Conservation (phyloP, 805 yeast species). For the Blastobotrys parvus region DNA sequence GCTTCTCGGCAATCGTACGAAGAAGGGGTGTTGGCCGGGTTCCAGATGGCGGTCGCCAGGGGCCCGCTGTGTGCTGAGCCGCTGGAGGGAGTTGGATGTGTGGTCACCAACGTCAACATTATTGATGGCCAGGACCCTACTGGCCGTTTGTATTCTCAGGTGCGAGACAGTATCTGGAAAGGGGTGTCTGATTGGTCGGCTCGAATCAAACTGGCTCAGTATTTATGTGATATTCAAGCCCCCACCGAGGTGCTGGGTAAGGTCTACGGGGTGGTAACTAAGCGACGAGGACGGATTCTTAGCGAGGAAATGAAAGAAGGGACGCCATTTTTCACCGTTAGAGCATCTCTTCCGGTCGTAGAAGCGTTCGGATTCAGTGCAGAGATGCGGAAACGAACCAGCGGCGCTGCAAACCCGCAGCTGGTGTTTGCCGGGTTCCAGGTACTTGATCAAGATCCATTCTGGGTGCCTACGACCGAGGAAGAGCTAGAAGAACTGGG, state of each 20-base stretch:
- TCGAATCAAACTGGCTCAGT: slow-evolving; percentile 84
- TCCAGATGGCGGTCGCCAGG: slow-evolving; percentile 68
- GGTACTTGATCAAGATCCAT: slow-evolving; percentile 84
- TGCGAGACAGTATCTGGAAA: slow-evolving; percentile 64
- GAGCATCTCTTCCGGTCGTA: slow-evolving; percentile 80
- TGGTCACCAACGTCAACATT: slow-evolving; percentile 23
- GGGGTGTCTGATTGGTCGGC: slow-evolving; percentile 79
- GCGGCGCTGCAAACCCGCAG: slow-evolving; percentile 98
- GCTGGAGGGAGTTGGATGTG: slow-evolving; percentile 67
- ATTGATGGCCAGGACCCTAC: not conserved
- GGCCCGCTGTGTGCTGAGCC: slow-evolving; percentile 91
- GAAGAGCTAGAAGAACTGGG: slow-evolving; percentile 93
- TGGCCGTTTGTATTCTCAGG: slow-evolving; percentile 53
- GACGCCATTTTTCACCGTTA: slow-evolving; percentile 86
- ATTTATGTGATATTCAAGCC: slow-evolving; percentile 91
- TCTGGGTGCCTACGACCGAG: slow-evolving; percentile 98
- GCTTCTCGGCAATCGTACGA: slow-evolving; percentile 30
- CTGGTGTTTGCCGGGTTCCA: slow-evolving; percentile 85
- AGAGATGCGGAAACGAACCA: slow-evolving; percentile 83
- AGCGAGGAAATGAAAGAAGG: slow-evolving; percentile 98
- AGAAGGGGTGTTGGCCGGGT: slow-evolving; percentile 69
- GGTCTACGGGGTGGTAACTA: slow-evolving; percentile 89
- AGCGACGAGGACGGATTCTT: slow-evolving; percentile 73
- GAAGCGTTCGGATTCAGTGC: slow-evolving; percentile 97
- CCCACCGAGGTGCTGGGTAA: slow-evolving; percentile 90